phyloP scores from a whole-genome alignment of 139 green algal genomes.

The Chloropicon primus region DNA sequence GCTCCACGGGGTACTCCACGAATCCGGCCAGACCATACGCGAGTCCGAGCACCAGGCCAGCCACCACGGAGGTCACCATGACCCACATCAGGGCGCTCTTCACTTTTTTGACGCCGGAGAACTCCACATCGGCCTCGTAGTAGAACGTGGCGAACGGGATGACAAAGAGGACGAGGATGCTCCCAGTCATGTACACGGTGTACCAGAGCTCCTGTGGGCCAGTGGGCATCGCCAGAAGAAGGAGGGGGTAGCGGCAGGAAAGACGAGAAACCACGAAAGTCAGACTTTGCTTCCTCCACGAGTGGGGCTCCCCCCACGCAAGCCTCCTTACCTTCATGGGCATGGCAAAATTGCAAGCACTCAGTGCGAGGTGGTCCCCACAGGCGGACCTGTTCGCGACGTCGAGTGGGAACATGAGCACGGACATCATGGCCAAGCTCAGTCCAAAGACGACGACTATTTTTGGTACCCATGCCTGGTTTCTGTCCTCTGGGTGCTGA shows the following conservation, averaged over 20 bases:
- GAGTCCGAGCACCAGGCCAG: conserved; percentile 20
- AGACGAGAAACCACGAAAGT: too few relatives aligned
- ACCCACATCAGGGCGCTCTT: conserved; percentile 4
- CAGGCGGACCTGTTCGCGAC: conserved; percentile 80
- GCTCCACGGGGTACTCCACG: conserved; percentile 64
- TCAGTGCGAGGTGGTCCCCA: conserved; percentile 35
- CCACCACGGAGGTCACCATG: conserved; percentile 1
- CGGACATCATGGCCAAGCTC: conserved; percentile 63
- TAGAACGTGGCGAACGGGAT: conserved; percentile 93
- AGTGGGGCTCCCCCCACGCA: too few relatives aligned
- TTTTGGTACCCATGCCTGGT: conserved; percentile 91
- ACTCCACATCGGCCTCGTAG: conserved; percentile 87
- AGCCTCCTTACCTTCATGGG: conserved; percentile 63
- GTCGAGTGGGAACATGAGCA: conserved; percentile 89
- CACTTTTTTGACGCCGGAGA: neutral
- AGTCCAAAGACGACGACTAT: conserved; percentile 77
- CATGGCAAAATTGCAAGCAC: conserved; percentile 63
- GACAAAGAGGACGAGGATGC: conserved; percentile 63
- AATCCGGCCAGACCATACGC: conserved; percentile 55
- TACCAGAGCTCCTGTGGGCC: conserved; percentile 58
- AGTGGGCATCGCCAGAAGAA: too few relatives aligned
- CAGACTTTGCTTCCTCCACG: too few relatives aligned
- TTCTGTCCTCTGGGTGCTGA: conserved; percentile 87
- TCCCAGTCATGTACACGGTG: conserved; percentile 62
- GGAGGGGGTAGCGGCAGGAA: too few relatives aligned